Evolutionary conservation across 192 early-diverging fungal species (phyloP), one percentile per base, ranked within the genome.

Genomic region (Pecoramyces ruminantium): DNA sequence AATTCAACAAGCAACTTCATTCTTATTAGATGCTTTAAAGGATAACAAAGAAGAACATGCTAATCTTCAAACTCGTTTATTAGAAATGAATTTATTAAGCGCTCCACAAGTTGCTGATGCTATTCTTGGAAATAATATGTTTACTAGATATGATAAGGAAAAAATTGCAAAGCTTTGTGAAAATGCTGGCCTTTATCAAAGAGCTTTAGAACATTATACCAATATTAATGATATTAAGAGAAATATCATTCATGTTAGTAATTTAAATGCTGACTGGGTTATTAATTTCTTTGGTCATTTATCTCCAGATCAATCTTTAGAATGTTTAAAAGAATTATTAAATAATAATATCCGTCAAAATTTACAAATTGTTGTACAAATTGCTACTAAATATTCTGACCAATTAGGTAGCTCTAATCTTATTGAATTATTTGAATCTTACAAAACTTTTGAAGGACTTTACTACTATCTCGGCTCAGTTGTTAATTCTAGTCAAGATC

Each of bases 51-150:
- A 95, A 38, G 93, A 97, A 83, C 95, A 99, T 30, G 96, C 88
- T 29, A 93, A 92, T 51, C 87, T 99, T 29, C 97, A 99, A 85
- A 99, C 97, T 16, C 91, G 93, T 78, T 87, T 98, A 79, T 90
- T 99, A 29, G 97, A 99, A 87, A 97, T 98, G 93, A 99, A 99
- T 85, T 88, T 99, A 78, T 85, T 98, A 58, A 94, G 98, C 82
- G 95, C 96, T 25, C 97, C 97, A 34, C 97, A 98, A 83, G 97
- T 99, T 27, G 97, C 97, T 21, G 97, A 99, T 85, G 97, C 97
- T 78, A 99, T 99, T 82, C 84, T 99, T 29, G 93, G 96, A 58
- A 97, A 97, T 84, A 89, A 95, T 82, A 94, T 97, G 92, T 95
- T 99, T 84, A 93, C 92, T 29, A 94, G 97, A 83, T 99, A 98